Evolutionary conservation across 371 early-diverging fungal genomes (phyloP).

Genomic region (Fennellomyces sp.): DNA sequence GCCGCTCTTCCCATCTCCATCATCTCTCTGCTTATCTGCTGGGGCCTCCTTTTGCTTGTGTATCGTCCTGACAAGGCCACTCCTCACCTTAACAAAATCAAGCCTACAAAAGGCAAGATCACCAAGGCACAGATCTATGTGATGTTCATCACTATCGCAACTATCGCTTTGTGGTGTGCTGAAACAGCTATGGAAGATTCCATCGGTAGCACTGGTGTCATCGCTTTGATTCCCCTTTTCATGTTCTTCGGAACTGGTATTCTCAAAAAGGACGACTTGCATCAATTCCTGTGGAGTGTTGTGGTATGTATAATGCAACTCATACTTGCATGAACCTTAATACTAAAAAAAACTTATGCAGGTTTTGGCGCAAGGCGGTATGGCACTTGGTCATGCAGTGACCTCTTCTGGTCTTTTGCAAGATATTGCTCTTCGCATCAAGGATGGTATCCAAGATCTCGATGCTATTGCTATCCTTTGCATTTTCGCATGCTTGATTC

Average conservation of each 20-base stretch:
- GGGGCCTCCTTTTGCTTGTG: constrained; percentile 77
- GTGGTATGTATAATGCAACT: constrained; percentile 87
- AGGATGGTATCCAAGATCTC: constrained; percentile 64
- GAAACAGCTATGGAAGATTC: constrained; percentile 68
- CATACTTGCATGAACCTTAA: constrained; percentile 34
- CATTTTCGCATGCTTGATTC: constrained; percentile 67
- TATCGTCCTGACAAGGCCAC: constrained; percentile 65
- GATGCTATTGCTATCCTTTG: constrained; percentile 69
- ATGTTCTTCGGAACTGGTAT: constrained; percentile 84
- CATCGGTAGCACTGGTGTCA: constrained; percentile 92
- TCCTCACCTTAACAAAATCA: constrained; percentile 53
- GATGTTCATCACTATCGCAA: constrained; percentile 56
- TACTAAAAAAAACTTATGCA: background rate
- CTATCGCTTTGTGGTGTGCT: constrained; percentile 90
- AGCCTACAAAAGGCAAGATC: constrained; percentile 56
- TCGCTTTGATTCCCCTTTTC: constrained; percentile 92
- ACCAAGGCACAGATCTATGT: constrained; percentile 62
- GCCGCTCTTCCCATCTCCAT: constrained; percentile 79
- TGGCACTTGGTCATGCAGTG: constrained; percentile 73
- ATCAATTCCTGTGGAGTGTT: constrained; percentile 91
- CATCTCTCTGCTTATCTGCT: constrained; percentile 73
- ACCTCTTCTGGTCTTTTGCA: constrained; percentile 53
- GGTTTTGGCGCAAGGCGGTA: constrained; percentile 94
- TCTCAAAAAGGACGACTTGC: constrained; percentile 93
- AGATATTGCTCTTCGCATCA: constrained; percentile 75